Conservation (phyloP, 2,329 filamentous ascomycete genomes). For the Venturia effusa region DNA sequence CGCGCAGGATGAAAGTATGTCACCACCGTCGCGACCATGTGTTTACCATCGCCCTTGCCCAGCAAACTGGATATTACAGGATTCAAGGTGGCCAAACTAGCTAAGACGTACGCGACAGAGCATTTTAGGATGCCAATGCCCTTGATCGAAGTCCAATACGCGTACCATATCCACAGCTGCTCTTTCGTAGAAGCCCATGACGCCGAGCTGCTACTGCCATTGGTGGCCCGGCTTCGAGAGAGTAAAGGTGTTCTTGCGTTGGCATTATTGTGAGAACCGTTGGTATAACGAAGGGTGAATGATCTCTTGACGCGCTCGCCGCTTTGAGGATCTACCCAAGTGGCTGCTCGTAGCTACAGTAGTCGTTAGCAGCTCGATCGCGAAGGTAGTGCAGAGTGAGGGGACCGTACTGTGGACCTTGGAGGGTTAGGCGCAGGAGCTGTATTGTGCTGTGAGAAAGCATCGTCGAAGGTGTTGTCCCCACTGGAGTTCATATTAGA, state of each 20-base stretch:
- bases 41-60: conserved; percentile 80
- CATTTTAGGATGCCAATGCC: conserved; percentile 82
- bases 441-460: neutral
- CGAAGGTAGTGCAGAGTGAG: neutral
- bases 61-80: conserved; percentile 60
- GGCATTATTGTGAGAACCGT: conserved; percentile 38
- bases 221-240: conserved; percentile 14
- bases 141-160: conserved; percentile 58
- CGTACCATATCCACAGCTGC: conserved; percentile 14
- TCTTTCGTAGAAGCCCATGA: neutral
- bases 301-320: conserved; percentile 73
- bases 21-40: conserved; percentile 85
- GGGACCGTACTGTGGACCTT: neutral
- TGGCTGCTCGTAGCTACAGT: conserved; percentile 63
- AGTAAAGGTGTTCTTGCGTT: conserved; percentile 28
- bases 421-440: neutral
- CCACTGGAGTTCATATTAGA: neutral
- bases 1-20: conserved; percentile 92
- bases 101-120: conserved; percentile 78
- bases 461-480: conserved; percentile 2
- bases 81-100: conserved; percentile 77
- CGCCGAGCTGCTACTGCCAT: conserved; percentile 1
- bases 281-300: conserved; percentile 52
- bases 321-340: conserved; percentile 75
- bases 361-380: conserved; percentile 9